Evolutionary conservation across 768 basidiomycete species (phyloP).

Genomic region (Lactifluus echinatus): DNA sequence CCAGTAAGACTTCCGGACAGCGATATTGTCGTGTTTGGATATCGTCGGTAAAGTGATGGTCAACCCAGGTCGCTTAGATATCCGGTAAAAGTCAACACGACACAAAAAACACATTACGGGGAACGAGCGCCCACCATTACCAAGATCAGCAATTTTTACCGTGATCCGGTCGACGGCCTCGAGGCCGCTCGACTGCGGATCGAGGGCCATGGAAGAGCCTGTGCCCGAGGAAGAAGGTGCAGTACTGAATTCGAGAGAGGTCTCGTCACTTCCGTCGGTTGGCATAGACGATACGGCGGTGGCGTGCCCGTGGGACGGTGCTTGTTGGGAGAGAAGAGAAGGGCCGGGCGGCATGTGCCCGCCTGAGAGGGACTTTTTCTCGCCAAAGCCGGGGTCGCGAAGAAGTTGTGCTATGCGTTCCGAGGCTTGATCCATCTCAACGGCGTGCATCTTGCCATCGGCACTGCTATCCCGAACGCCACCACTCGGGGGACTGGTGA

Average conservation of each 20-base stretch:
- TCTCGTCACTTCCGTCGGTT: constrained; percentile 24
- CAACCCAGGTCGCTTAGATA: constrained; percentile 66
- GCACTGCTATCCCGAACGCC: constrained; percentile 4
- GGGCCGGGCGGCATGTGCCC: constrained; percentile 42
- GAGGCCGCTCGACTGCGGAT: constrained; percentile 22
- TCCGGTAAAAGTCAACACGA: background rate
- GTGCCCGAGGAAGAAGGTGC: constrained; percentile 20
- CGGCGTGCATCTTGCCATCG: constrained; percentile 21
- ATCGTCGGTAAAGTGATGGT: constrained; percentile 98
- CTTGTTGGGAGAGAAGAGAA: constrained; percentile 67
- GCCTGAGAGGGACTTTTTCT: constrained; percentile 30
- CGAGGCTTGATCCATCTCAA: constrained; percentile 37
- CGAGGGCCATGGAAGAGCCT: constrained; percentile 25
- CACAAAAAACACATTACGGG: constrained; percentile 2
- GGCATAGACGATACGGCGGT: constrained; percentile 21
- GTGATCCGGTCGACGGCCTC: constrained; percentile 62
- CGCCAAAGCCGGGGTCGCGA: constrained; percentile 33
- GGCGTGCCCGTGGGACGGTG: constrained; percentile 28
- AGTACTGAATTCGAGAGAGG: constrained; percentile 18
- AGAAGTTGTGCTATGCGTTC: constrained; percentile 44
- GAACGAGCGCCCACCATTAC: constrained; percentile 61
- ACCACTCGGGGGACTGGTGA: constrained; percentile 23
- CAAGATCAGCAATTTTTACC: constrained; percentile 97
- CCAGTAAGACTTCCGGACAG: constrained; percentile 94
- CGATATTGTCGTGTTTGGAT: constrained; percentile 97